Evolutionary conservation across 1,139 yeast genomes (phyloP).

Genomic region (Pichia cactophila): DNA sequence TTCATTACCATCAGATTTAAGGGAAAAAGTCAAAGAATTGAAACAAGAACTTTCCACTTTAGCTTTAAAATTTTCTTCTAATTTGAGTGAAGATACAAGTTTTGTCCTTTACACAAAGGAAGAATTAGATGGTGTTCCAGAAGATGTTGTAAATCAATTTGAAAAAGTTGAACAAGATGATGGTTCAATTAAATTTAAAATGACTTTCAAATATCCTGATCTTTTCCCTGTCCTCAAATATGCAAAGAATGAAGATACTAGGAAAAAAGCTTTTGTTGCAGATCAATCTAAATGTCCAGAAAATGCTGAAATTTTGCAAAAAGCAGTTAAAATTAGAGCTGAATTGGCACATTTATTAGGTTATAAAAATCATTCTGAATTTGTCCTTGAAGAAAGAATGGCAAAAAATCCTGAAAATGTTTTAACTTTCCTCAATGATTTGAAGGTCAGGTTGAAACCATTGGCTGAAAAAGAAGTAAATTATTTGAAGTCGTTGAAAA

Average conservation of each 20-base stretch:
- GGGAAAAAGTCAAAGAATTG: conserved; percentile 50
- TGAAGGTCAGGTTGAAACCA: conserved; percentile 49
- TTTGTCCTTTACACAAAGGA: conserved; percentile 50
- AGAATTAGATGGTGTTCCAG: conserved; percentile 70
- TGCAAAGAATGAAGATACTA: conserved; percentile 55
- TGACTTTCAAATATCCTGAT: conserved; percentile 79
- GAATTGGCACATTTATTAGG: conserved; percentile 59
- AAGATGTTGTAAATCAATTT: conserved; percentile 51
- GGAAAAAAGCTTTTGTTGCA: conserved; percentile 58
- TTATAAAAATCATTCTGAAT: conserved; percentile 60
- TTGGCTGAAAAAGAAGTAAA: conserved; percentile 50
- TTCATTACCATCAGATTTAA: conserved; percentile 45
- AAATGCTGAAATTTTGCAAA: conserved; percentile 52
- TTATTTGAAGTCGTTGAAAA: conserved; percentile 44
- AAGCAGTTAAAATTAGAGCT: conserved; percentile 55
- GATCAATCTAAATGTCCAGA: conserved; percentile 58
- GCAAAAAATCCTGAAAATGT: conserved; percentile 63
- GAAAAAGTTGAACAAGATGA: conserved; percentile 36
- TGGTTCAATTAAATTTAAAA: conserved; percentile 43
- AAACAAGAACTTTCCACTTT: conserved; percentile 54
- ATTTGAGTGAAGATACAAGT: conserved; percentile 66
- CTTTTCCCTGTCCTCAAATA: conserved; percentile 66
- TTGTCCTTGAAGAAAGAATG: conserved; percentile 68
- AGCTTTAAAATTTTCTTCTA: conserved; percentile 51
- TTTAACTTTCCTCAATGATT: conserved; percentile 50